A percentile compares a stretch with the other conserved stretches of the same genome.
phyloP scores from a whole-genome alignment of 345 rosid species.

The Brassica rapa region DNA sequence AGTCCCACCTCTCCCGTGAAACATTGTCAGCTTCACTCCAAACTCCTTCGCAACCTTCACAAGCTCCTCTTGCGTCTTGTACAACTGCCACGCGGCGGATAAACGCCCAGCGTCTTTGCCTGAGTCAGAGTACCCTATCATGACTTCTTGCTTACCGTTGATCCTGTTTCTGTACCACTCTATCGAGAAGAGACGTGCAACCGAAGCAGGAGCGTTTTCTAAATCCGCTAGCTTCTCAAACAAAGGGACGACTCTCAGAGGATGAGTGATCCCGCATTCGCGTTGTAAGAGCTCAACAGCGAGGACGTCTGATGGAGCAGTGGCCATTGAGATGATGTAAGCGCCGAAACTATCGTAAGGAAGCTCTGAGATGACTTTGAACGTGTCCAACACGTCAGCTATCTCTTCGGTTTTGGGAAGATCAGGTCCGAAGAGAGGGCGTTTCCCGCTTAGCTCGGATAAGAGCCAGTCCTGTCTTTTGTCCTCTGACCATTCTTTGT shows the following conservation, averaged over 20 bases:
- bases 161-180: constrained; percentile 90
- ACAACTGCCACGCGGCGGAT: constrained; percentile 95
- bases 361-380: constrained; percentile 82
- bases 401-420: constrained; percentile 94
- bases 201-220: constrained; percentile 90
- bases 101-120: constrained; percentile 97
- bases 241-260: constrained; percentile 91
- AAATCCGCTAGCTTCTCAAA: constrained; percentile 96
- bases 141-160: constrained; percentile 94
- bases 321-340: constrained; percentile 96
- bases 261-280: constrained; percentile 77
- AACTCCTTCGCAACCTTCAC: constrained; percentile 81
- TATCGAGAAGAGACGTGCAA: constrained; percentile 88
- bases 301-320: constrained; percentile 90
- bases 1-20: constrained; percentile 97
- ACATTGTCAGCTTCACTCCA: constrained; percentile 91
- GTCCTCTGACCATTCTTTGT: constrained; percentile 88
- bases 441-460: constrained; percentile 84
- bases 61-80: constrained; percentile 93
- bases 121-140: constrained; percentile 97
- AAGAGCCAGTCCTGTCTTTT: constrained; percentile 87
- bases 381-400: constrained; percentile 81
- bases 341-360: constrained; percentile 89
- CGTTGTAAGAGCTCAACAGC: constrained; percentile 96
- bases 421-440: constrained; percentile 89